Base-by-base conservation (phyloP, 306 rosid genomes). In the Rosa multiflora region DNA sequence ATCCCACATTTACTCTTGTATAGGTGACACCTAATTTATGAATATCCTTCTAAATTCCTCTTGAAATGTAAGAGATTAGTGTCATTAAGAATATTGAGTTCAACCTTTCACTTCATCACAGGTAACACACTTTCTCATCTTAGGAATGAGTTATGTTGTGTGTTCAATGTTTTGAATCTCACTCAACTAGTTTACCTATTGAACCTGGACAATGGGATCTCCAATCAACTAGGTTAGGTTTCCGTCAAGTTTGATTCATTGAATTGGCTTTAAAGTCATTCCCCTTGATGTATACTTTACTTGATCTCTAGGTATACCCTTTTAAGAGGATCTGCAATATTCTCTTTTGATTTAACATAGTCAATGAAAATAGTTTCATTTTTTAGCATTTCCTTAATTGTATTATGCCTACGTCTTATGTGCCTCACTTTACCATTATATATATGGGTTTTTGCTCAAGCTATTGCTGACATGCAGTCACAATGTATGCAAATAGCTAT, bases 1-100 rank as follows among this genome's bases (percentile, higher is more conserved):
- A 69, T 20, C 51, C 51, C 55, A 69, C 73, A 69, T 69, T 44
- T 43, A 69, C 73, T 44, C 53, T 29, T 23, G 21, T 20, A 44
- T 69, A n/a, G 39, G 73, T 69, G 8, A 43, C 17, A n/a, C 63
- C 4, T n/a, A 21, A 69, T 15, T 58, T 20, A 18, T 8, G 37
- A 44, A 21, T 44, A 69, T 8, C 29, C 4, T 69, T 20, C 55
- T 1, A 2, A 11, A 43, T 43, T 69, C 37, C 37, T 43, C 73
- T 69, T 69, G 2, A 21, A n/a, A 59, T 8, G 13, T 61, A 23
- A 61, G 67, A 61, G 39, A 61, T 61, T 61, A 61, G 67, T 61
- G 23, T 61, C 37, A 23, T 61, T 61, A 59, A 59, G 66, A 59
- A 59, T 21, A 2, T 21, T 2, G 23, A 20, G 26, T 3, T 61